Percentiles rank a stretch among this genome's conserved stretches.
phyloP scores from a whole-genome alignment of 495 filamentous ascomycete species.

The Trichodelitschia bisporula region DNA sequence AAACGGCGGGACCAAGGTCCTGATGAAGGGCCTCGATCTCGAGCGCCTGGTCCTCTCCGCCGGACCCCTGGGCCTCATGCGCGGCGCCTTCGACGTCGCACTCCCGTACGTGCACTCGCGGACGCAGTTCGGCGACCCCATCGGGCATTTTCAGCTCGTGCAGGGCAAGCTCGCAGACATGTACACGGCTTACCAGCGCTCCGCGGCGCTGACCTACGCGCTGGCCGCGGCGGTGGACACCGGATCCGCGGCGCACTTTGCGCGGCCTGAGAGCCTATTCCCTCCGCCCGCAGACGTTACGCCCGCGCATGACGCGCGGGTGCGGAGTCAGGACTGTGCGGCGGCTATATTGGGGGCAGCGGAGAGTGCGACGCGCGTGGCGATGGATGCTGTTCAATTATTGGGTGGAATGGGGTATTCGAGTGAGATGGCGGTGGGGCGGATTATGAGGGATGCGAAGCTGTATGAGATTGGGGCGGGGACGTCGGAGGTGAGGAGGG shows the following conservation, averaged over 20 bases:
- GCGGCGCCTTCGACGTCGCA: slow-evolving; percentile 64
- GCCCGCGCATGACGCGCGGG: slow-evolving; percentile 10
- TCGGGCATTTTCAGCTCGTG: slow-evolving; percentile 81
- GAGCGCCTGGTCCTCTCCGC: slow-evolving; percentile 83
- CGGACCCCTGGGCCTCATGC: slow-evolving; percentile 86
- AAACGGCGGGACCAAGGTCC: slow-evolving; percentile 62
- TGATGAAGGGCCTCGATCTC: slow-evolving; percentile 92
- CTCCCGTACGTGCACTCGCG: slow-evolving; percentile 77
- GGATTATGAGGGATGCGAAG: slow-evolving; percentile 66
- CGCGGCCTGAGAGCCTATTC: too few relatives aligned
- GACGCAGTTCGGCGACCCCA: slow-evolving; percentile 68
- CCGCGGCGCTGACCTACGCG: slow-evolving; percentile 33
- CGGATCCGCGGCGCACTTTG: slow-evolving; percentile 22
- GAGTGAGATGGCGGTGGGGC: slow-evolving; percentile 78
- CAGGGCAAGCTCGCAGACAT: slow-evolving; percentile 91
- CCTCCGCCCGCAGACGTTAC: too few relatives aligned
- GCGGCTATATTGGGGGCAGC: slow-evolving; percentile 87
- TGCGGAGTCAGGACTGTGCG: slow-evolving; percentile 66
- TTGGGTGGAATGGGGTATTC: slow-evolving; percentile 91
- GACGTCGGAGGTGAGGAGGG: slow-evolving; percentile 77
- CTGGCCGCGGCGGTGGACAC: slow-evolving; percentile 45
- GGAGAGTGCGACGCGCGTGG: slow-evolving; percentile 72
- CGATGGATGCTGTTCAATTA: slow-evolving; percentile 79
- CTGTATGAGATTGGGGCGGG: slow-evolving; percentile 96
- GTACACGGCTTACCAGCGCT: slow-evolving; percentile 78